A percentile compares a stretch with the other conserved stretches of the same genome.
phyloP scores from a whole-genome alignment of 1,284 basidiomycete species.

The Fomitopsis pinicola region DNA sequence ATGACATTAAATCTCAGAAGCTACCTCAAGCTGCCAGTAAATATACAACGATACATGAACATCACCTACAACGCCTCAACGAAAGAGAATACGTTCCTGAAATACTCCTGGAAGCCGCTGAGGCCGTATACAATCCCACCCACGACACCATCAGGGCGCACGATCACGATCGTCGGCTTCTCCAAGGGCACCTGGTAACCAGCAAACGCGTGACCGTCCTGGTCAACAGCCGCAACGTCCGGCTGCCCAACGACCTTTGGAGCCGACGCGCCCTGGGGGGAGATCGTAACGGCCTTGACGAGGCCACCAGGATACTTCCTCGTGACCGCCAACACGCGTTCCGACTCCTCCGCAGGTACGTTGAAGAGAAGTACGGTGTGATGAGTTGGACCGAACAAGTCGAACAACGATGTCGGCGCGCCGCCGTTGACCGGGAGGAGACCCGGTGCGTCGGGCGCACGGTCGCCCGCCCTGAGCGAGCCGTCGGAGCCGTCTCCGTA shows the following conservation, averaged over 20 bases:
- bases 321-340: background rate
- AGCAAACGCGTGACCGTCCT: constrained; percentile 7
- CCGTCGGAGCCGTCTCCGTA: constrained; percentile 11
- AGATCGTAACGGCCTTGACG: background rate
- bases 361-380: constrained; percentile 27
- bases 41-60: no score
- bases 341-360: background rate
- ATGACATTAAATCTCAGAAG: no score
- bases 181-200: constrained; percentile 10
- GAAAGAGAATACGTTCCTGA: background rate
- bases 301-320: constrained; percentile 17
- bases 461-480: constrained; percentile 13
- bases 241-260: background rate
- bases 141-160: constrained; percentile 20
- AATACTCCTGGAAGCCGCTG: constrained; percentile 11
- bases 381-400: constrained; percentile 14
- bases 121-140: constrained; percentile 11
- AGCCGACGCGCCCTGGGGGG: background rate
- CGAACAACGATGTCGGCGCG: constrained; percentile 17
- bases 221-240: background rate
- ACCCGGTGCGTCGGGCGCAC: constrained; percentile 36
- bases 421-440: constrained; percentile 13
- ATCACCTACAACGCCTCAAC: no score
- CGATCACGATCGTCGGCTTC: constrained; percentile 9
- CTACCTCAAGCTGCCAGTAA: no score